Conservation (phyloP, 805 yeast species). For the Candida adriatica region DNA sequence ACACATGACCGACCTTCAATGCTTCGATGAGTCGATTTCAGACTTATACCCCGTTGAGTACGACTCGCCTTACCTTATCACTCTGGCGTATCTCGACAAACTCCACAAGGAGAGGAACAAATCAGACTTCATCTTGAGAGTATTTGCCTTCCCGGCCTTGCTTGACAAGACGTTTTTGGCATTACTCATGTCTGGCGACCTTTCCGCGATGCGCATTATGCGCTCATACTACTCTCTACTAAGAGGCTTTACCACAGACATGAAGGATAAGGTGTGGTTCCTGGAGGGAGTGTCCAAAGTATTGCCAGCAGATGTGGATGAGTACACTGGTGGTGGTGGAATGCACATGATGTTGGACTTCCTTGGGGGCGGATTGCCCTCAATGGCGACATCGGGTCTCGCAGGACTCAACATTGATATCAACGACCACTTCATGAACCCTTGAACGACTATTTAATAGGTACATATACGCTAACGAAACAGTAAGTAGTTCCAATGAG, state of each 20-base stretch:
- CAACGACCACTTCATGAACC: slow-evolving; percentile 24
- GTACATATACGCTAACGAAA: no score
- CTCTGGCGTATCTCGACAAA: slow-evolving; percentile 80
- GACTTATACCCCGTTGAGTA: slow-evolving; percentile 83
- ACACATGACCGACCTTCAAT: slow-evolving; percentile 51
- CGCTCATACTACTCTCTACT: slow-evolving; percentile 78
- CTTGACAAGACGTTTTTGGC: slow-evolving; percentile 76
- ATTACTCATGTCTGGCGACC: slow-evolving; percentile 75
- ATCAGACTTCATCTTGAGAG: slow-evolving; percentile 77
- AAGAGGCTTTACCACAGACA: slow-evolving; percentile 74
- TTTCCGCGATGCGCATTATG: slow-evolving; percentile 86
- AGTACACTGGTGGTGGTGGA: slow-evolving; percentile 85
- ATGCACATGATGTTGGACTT: slow-evolving; percentile 90
- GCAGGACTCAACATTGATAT: slow-evolving; percentile 24
- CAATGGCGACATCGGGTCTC: slow-evolving; percentile 37
- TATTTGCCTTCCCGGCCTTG: slow-evolving; percentile 90
- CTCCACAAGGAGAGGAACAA: slow-evolving; percentile 75
- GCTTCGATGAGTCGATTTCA: slow-evolving; percentile 80
- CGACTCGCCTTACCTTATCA: slow-evolving; percentile 80
- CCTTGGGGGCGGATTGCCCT: slow-evolving; percentile 60
- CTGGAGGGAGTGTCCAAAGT: slow-evolving; percentile 86
- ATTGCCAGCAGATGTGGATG: slow-evolving; percentile 87
- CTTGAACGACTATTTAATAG: no score
- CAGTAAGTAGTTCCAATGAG: no score
- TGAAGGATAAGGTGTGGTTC: slow-evolving; percentile 90